Conservation (phyloP, 148 eudicot species). For the Limonium bicolor region DNA sequence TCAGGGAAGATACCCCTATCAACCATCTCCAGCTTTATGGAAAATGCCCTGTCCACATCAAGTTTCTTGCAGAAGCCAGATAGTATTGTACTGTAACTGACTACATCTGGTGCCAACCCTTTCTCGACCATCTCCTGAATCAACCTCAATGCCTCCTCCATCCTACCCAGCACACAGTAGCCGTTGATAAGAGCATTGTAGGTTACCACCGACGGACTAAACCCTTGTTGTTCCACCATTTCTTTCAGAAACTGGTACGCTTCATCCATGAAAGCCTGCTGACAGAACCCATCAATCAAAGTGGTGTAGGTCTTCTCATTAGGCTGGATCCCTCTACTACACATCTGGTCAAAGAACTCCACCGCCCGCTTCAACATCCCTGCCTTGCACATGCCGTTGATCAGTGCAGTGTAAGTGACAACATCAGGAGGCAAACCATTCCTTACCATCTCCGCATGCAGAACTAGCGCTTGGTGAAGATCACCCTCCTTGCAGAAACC, state of each 20-base stretch:
- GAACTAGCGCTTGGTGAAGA: conserved; percentile 69
- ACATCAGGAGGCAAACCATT: conserved; percentile 81
- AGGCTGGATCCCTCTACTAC: conserved; percentile 46
- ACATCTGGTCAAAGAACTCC: conserved; percentile 76
- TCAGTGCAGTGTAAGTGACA: conserved; percentile 76
- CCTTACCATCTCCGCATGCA: conserved; percentile 71
- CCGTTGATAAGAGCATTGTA: conserved; percentile 84
- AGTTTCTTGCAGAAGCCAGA: conserved; percentile 55
- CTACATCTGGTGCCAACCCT: conserved; percentile 67
- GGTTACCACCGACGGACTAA: conserved; percentile 64
- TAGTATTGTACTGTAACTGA: conserved; percentile 74
- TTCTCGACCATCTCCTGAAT: conserved; percentile 34
- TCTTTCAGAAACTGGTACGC: conserved; percentile 50
- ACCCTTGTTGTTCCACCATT: conserved; percentile 53
- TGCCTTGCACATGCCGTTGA: conserved; percentile 70
- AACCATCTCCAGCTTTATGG: conserved; percentile 58
- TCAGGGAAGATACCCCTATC: conserved; percentile 48
- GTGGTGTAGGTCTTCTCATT: conserved; percentile 83
- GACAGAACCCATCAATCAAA: conserved; percentile 72
- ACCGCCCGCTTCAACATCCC: conserved; percentile 64
- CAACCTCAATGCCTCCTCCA: conserved; percentile 50
- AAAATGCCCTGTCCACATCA: conserved; percentile 58
- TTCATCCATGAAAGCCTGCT: conserved; percentile 65
- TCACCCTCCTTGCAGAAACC: conserved; percentile 72
- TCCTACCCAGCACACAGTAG: conserved; percentile 48